Conservation (phyloP, 768 basidiomycete species). For the Solioccasus polychromus region DNA sequence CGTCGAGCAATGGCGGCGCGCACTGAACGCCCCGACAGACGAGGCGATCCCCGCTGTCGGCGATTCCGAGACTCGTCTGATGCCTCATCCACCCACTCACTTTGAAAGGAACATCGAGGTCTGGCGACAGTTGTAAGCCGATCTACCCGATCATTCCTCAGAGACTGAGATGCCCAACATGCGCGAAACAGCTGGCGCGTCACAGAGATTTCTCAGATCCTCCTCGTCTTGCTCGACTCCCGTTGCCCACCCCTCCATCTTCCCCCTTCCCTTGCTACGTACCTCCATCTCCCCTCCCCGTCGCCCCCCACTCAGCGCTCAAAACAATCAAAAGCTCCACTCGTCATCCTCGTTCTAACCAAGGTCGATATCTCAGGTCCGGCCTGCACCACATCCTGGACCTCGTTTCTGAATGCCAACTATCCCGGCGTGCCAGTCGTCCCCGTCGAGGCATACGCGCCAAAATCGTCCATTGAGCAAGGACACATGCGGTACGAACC, state of each 20-base stretch:
- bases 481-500: constrained; percentile 55
- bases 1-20: constrained; percentile 50
- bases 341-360: constrained; percentile 72
- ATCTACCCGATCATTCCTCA: constrained; percentile 1
- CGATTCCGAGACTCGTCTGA: constrained; percentile 20
- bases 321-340: constrained; percentile 24
- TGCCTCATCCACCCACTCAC: constrained; percentile 70
- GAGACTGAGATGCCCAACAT: constrained; percentile 1
- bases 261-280: constrained; percentile 70
- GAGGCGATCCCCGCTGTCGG: constrained; percentile 2
- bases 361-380: constrained; percentile 86
- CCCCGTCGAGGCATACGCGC: constrained; percentile 73
- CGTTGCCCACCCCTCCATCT: constrained; percentile 87
- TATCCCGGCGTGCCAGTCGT: constrained; percentile 62
- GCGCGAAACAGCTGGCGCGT: constrained; percentile 75
- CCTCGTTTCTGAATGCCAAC: constrained; percentile 47
- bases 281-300: constrained; percentile 40
- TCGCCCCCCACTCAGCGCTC: constrained; percentile 9
- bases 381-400: constrained; percentile 62
- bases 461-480: constrained; percentile 42
- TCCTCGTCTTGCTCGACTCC: constrained; percentile 85
- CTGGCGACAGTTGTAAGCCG: constrained; percentile 84
- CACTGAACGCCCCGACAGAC: constrained; percentile 10
- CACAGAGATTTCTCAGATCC: constrained; percentile 84
- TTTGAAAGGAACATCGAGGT: constrained; percentile 92